A percentile compares a stretch with the other conserved stretches of the same genome.
Evolutionary conservation across 2,329 filamentous ascomycete genomes (phyloP).

Genomic region (Penicillium sp.): DNA sequence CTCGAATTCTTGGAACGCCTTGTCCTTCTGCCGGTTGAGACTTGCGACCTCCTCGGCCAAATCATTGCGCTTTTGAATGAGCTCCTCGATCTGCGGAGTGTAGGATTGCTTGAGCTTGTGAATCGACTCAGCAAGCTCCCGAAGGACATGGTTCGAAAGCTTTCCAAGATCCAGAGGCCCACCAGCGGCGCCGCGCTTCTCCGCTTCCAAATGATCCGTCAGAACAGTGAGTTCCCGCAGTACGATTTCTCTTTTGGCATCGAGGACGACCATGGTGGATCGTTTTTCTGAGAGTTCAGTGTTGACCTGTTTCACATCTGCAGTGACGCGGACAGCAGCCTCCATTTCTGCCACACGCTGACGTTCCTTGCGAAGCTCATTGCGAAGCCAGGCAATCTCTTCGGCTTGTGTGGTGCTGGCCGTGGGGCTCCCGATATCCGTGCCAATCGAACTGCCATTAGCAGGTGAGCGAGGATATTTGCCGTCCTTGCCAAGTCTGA

Average conservation of each 20-base stretch:
- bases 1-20: constrained; percentile 93
- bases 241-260: constrained; percentile 94
- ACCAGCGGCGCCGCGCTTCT: constrained; percentile 78
- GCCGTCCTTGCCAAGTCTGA: constrained; percentile 59
- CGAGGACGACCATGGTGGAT: constrained; percentile 90
- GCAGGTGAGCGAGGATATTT: constrained; percentile 72
- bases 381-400: constrained; percentile 65
- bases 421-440: constrained; percentile 72
- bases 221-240: constrained; percentile 88
- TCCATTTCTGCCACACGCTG: constrained; percentile 81
- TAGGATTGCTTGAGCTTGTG: constrained; percentile 79
- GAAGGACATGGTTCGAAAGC: constrained; percentile 62
- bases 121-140: constrained; percentile 63
- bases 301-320: constrained; percentile 73
- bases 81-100: constrained; percentile 73
- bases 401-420: constrained; percentile 61
- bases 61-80: constrained; percentile 84
- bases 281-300: constrained; percentile 89
- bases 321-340: constrained; percentile 58
- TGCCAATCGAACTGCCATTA: constrained; percentile 48
- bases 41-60: constrained; percentile 82
- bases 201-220: constrained; percentile 82
- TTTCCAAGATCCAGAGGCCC: constrained; percentile 77
- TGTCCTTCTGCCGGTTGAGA: constrained; percentile 82
- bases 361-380: constrained; percentile 79